These are phyloP conservation scores for Zoysia pacifica DNA, from an alignment of 176 grass and related monocot genomes.

Conservation along the genomic window DNA sequence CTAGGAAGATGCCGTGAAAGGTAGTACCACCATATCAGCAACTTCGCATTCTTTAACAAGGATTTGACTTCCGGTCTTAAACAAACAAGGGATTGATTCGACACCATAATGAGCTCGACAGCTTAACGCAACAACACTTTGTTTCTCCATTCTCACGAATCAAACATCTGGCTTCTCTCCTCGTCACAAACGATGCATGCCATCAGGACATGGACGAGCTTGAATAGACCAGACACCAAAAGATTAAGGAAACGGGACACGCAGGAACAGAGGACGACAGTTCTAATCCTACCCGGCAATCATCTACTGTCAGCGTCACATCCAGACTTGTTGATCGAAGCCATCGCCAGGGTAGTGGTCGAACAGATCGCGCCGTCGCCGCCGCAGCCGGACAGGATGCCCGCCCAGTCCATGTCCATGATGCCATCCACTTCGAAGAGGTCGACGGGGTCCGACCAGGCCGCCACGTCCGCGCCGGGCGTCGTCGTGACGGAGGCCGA, in stretches of 20 bases:
- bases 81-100: neutral
- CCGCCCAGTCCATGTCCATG: conserved; percentile 60
- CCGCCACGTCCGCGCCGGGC: conserved; percentile 37
- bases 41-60: neutral
- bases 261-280: conserved; percentile 3
- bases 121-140: neutral
- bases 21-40: neutral
- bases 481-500: conserved; percentile 40
- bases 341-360: conserved; percentile 42
- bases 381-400: conserved; percentile 46
- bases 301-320: conserved; percentile 33
- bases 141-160: conserved; percentile 14
- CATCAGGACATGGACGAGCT: conserved; percentile 23
- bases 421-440: conserved; percentile 62
- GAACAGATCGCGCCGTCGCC: conserved; percentile 38
- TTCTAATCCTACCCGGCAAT: conserved; percentile 25
- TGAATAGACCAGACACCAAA: neutral
- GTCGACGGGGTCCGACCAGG: conserved; percentile 55
- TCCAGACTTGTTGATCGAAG: conserved; percentile 59
- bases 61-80: neutral
- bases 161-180: neutral
- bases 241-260: neutral
- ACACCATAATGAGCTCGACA: neutral
- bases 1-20: neutral
- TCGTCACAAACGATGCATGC: conserved; percentile 22